phyloP scores from a whole-genome alignment of 805 yeast species.

The Pichia membranifaciens region DNA sequence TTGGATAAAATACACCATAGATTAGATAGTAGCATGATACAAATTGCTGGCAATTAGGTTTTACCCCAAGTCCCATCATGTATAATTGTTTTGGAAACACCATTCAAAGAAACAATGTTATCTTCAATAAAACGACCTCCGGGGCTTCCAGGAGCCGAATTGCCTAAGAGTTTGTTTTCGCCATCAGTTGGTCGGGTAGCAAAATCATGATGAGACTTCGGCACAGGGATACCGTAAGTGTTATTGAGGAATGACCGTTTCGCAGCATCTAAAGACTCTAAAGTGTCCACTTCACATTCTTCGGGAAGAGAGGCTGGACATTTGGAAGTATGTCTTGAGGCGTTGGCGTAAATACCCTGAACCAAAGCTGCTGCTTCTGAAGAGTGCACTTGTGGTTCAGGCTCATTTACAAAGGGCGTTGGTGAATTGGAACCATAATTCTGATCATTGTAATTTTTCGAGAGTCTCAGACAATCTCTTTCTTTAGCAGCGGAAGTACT shows the following conservation, averaged over 20 bases:
- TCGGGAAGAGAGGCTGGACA: not conserved
- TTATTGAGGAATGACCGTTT: slow-evolving; percentile 8
- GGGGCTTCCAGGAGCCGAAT: not conserved
- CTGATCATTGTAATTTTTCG: not conserved
- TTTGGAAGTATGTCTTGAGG: slow-evolving; percentile 16
- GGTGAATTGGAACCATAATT: not conserved
- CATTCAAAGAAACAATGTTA: slow-evolving; percentile 67
- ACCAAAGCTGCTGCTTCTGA: slow-evolving; percentile 41
- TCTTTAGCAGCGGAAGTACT: not conserved
- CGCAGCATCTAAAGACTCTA: slow-evolving; percentile 3
- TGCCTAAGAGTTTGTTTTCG: slow-evolving; percentile 17
- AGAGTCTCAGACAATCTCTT: not conserved
- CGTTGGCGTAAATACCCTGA: slow-evolving; percentile 31
- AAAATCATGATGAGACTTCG: slow-evolving; percentile 4
- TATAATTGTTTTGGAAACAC: slow-evolving; percentile 80
- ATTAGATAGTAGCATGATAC: no score
- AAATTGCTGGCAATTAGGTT: not conserved
- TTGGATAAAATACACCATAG: not conserved
- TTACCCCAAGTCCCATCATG: slow-evolving; percentile 36
- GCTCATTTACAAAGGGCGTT: not conserved
- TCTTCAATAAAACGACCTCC: slow-evolving; percentile 72
- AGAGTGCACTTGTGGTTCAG: slow-evolving; percentile 31
- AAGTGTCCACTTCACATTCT: slow-evolving; percentile 5
- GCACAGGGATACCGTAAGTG: slow-evolving; percentile 17
- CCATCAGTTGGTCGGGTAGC: not conserved